phyloP scores from a whole-genome alignment of 345 rosid genomes.

The Ceriops tagal region DNA sequence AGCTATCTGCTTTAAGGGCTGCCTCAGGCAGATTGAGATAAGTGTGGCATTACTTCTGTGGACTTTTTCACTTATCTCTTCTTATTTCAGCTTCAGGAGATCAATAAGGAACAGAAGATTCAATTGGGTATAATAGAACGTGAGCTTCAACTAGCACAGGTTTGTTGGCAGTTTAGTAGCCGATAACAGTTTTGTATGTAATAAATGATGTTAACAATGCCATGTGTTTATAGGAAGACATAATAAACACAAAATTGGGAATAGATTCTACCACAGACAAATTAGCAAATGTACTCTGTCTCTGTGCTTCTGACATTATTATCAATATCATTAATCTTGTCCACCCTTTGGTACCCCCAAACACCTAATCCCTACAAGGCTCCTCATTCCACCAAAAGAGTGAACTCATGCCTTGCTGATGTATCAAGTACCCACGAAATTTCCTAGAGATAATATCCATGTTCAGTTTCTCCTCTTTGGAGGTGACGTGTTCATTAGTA shows the following conservation, averaged over 20 bases:
- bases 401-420: too few species aligned
- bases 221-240: slow-evolving; percentile 19
- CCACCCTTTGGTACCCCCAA: not conserved
- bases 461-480: too few species aligned
- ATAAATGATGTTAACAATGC: not conserved
- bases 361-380: not conserved
- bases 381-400: too few species aligned
- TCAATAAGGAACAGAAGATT: slow-evolving; percentile 24
- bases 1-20: too few species aligned
- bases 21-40: too few species aligned
- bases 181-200: not conserved
- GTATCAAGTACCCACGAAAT: too few species aligned
- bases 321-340: not conserved
- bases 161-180: slow-evolving; percentile 4
- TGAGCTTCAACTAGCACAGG: slow-evolving; percentile 25
- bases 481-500: too few species aligned
- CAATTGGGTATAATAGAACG: slow-evolving; percentile 17
- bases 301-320: not conserved
- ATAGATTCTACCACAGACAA: slow-evolving; percentile 14
- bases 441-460: too few species aligned
- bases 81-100: slow-evolving; percentile 23
- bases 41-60: too few species aligned
- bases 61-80: not conserved
- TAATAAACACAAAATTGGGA: slow-evolving; percentile 18
- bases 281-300: slow-evolving; percentile 5